Conservation (phyloP, 2,329 filamentous ascomycete species). For the Tolypocladium amazonense region DNA sequence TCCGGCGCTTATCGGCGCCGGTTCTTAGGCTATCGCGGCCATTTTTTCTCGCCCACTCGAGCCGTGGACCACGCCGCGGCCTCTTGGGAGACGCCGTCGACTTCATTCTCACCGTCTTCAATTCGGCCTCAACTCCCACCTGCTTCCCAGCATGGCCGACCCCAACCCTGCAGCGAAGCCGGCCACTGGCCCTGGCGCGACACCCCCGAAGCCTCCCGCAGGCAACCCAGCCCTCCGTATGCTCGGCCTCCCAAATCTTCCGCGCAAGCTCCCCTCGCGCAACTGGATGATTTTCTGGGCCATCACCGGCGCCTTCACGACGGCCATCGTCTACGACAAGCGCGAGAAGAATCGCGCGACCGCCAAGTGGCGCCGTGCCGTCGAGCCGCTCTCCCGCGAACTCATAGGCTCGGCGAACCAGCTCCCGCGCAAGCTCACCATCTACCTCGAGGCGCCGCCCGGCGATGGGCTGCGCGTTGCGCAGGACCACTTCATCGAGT, state of each 20-base stretch:
- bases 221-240: constrained; percentile 65
- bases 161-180: constrained; percentile 1
- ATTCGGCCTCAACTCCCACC: not conserved
- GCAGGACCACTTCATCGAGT: constrained; percentile 94
- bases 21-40: constrained; percentile 11
- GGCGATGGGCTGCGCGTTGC: constrained; percentile 73
- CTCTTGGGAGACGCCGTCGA: not conserved
- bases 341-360: constrained; percentile 79
- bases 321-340: constrained; percentile 82
- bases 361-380: constrained; percentile 74
- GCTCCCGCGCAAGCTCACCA: constrained; percentile 73
- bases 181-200: constrained; percentile 7
- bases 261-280: constrained; percentile 76
- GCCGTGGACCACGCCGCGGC: not conserved
- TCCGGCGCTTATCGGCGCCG: constrained; percentile 8
- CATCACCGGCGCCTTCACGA: constrained; percentile 65
- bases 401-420: constrained; percentile 55
- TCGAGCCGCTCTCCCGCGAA: constrained; percentile 74
- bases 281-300: constrained; percentile 97
- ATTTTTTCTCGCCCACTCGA: constrained; percentile 7
- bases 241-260: constrained; percentile 77
- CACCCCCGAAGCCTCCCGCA: constrained; percentile 24
- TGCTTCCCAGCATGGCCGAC: constrained; percentile 5
- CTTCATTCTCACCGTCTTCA: not conserved
- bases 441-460: constrained; percentile 78